phyloP scores from a whole-genome alignment of 139 green algal genomes.

The Chlorella sp. region DNA sequence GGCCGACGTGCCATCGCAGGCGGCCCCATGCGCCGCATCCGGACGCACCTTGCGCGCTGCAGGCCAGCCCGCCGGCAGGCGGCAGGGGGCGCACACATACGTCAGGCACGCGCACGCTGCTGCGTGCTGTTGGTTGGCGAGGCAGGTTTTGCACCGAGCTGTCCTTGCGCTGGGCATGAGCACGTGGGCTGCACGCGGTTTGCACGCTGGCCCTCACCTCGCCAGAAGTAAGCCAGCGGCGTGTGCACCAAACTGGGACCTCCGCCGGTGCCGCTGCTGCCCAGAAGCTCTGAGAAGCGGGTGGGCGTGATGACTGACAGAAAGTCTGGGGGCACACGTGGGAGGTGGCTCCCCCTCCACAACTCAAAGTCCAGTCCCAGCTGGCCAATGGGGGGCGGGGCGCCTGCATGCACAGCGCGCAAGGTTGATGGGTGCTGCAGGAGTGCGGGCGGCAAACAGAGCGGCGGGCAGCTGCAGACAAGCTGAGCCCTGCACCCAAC shows the following conservation, averaged over 20 bases:
- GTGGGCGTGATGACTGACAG: not conserved
- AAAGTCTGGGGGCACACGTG: not conserved
- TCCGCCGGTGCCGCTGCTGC: not conserved
- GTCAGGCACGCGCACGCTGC: not conserved
- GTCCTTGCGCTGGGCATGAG: no score
- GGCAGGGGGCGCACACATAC: not conserved
- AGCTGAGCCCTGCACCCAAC: not conserved
- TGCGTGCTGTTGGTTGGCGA: no score
- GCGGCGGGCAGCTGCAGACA: not conserved
- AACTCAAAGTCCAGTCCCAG: constrained; percentile 1
- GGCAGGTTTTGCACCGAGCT: not conserved
- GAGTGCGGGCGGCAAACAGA: not conserved
- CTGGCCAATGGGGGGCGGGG: not conserved
- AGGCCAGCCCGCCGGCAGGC: not conserved
- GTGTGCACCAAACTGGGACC: not conserved
- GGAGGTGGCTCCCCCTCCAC: not conserved
- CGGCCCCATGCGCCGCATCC: not conserved
- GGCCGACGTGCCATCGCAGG: not conserved
- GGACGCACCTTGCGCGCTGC: not conserved
- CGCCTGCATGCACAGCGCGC: not conserved
- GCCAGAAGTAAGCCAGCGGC: not conserved
- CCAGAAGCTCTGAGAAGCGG: not conserved
- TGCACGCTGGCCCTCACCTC: not conserved
- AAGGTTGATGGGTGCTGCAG: not conserved
- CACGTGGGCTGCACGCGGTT: no score